phyloP scores from a whole-genome alignment of 208 protist genomes.

The Naegleria fowleri region DNA sequence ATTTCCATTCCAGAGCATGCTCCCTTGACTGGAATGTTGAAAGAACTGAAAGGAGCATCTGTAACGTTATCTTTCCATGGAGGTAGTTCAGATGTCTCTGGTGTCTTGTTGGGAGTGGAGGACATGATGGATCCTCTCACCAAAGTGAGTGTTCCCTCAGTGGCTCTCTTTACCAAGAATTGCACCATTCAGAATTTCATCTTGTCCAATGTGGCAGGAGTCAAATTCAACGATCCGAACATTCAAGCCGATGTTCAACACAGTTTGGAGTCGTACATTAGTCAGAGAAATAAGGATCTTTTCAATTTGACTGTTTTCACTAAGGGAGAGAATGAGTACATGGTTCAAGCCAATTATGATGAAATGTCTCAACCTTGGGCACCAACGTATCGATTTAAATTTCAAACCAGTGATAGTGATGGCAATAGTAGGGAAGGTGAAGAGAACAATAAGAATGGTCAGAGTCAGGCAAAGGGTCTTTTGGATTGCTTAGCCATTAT shows the following conservation, averaged over 20 bases:
- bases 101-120: background rate
- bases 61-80: background rate
- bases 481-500: background rate
- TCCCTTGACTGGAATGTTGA: background rate
- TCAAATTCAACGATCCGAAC: background rate
- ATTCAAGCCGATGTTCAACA: background rate
- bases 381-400: background rate
- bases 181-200: background rate
- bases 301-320: background rate
- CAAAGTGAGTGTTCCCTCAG: background rate
- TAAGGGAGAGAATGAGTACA: background rate
- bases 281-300: background rate
- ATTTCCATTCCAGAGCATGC: background rate
- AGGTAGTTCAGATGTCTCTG: background rate
- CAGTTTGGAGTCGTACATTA: background rate
- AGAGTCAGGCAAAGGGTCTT: background rate
- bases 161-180: background rate
- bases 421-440: no score
- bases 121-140: background rate
- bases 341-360: background rate
- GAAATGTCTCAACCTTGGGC: background rate
- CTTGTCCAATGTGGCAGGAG: background rate
- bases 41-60: background rate
- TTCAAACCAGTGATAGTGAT: background rate
- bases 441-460: no score